These are phyloP conservation scores for Cadophora malorum DNA, from an alignment of 2,329 filamentous ascomycete species.

Conservation along the genomic window DNA sequence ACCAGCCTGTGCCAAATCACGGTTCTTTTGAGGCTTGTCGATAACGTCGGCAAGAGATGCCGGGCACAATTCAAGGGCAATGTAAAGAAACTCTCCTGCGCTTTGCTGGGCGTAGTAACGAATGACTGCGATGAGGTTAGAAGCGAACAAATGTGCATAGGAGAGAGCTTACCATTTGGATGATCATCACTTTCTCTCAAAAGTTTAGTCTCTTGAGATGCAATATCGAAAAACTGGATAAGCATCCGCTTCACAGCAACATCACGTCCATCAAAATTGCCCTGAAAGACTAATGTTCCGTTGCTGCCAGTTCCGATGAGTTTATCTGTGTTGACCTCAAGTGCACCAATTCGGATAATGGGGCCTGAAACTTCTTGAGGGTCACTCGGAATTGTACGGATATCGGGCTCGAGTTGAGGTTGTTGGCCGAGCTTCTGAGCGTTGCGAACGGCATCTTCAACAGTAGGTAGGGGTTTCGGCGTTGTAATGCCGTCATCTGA, in stretches of 20 bases:
- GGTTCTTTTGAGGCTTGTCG: constrained; percentile 72
- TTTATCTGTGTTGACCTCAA: constrained; percentile 68
- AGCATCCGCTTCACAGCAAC: constrained; percentile 98
- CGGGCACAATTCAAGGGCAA: constrained; percentile 91
- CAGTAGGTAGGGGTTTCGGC: constrained; percentile 47
- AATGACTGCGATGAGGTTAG: constrained; percentile 67
- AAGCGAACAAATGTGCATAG: neutral
- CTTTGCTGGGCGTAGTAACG: constrained; percentile 94
- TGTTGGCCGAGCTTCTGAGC: constrained; percentile 62
- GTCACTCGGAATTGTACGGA: constrained; percentile 62
- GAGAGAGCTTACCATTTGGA: constrained; percentile 67
- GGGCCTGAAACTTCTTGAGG: constrained; percentile 65
- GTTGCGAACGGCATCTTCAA: constrained; percentile 65
- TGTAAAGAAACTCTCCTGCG: constrained; percentile 91
- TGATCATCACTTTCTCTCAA: constrained; percentile 95
- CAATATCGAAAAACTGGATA: constrained; percentile 94
- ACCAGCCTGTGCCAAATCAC: constrained; percentile 73
- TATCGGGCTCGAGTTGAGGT: constrained; percentile 65
- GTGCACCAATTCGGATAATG: constrained; percentile 66
- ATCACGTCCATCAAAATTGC: constrained; percentile 90
- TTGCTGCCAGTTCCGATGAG: constrained; percentile 84
- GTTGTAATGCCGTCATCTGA: constrained; percentile 24
- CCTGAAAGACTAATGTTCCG: constrained; percentile 94
- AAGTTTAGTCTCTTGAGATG: constrained; percentile 89
- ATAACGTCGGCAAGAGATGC: constrained; percentile 93